A percentile compares a stretch with the other conserved stretches of the same genome.
These are phyloP conservation scores for Candida palmyrensis DNA, from an alignment of 805 yeast species.

Conservation along the genomic window DNA sequence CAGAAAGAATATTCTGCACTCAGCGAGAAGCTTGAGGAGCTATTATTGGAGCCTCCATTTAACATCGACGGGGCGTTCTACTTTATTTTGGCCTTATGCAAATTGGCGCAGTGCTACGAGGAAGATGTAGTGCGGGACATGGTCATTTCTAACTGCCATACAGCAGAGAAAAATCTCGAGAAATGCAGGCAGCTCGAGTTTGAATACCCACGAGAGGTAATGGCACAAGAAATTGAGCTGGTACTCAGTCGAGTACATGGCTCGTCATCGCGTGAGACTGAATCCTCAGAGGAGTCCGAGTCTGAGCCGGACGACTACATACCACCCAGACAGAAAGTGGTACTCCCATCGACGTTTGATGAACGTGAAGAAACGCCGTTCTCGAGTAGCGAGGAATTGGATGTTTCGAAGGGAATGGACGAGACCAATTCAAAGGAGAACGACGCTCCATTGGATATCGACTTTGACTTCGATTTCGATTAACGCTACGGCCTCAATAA, in stretches of 20 bases:
- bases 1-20: constrained; percentile 30
- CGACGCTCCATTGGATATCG: constrained; percentile 12
- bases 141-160: neutral
- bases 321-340: neutral
- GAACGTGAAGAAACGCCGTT: too few species aligned
- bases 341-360: too few species aligned
- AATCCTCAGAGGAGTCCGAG: constrained; percentile 7
- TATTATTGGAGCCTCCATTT: constrained; percentile 40
- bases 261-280: too few species aligned
- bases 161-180: constrained; percentile 11
- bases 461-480: constrained; percentile 24
- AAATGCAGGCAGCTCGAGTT: constrained; percentile 21
- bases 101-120: constrained; percentile 17
- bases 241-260: constrained; percentile 3
- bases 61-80: constrained; percentile 35
- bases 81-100: constrained; percentile 29
- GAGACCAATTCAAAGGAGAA: neutral
- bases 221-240: constrained; percentile 9
- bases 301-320: neutral
- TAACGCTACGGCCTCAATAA: too few species aligned
- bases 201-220: constrained; percentile 17
- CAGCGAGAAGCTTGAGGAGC: constrained; percentile 28
- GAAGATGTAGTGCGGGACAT: neutral
- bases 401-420: neutral
- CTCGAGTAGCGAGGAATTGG: too few species aligned